Conservation (phyloP, 805 yeast species). For the Saccharomycopsis malanga region DNA sequence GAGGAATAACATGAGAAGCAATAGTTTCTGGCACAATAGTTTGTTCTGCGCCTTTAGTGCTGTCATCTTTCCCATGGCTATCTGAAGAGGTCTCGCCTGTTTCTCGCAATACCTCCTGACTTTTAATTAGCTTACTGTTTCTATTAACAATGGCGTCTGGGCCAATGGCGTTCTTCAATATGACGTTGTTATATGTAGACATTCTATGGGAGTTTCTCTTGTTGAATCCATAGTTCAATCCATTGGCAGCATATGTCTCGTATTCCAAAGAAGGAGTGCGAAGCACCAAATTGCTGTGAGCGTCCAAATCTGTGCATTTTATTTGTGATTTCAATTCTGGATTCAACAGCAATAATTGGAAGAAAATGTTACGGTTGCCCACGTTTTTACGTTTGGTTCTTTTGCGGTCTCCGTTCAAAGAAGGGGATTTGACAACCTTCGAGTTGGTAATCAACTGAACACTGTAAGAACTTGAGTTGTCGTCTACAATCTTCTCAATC, state of each 20-base stretch:
- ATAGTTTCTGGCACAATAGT: neutral
- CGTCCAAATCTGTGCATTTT: slow-evolving; percentile 14
- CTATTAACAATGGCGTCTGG: neutral
- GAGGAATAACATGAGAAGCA: neutral
- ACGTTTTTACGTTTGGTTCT: slow-evolving; percentile 1
- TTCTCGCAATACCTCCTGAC: neutral
- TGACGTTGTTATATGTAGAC: neutral
- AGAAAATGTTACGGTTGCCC: neutral
- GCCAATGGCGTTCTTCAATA: neutral
- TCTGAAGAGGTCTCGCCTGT: neutral
- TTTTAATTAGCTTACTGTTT: neutral
- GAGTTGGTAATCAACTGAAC: slow-evolving; percentile 20
- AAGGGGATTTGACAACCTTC: slow-evolving; percentile 10
- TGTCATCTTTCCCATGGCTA: neutral
- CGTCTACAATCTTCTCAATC: slow-evolving; percentile 10
- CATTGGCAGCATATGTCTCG: slow-evolving; percentile 11
- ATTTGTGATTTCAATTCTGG: slow-evolving; percentile 18
- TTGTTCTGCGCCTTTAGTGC: neutral
- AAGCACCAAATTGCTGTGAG: slow-evolving; percentile 1
- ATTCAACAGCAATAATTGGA: slow-evolving; percentile 16
- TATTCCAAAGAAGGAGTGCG: slow-evolving; percentile 13
- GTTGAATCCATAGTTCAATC: slow-evolving; percentile 19
- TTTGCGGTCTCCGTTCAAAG: neutral
- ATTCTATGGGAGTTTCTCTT: neutral
- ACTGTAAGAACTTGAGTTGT: slow-evolving; percentile 14